These are phyloP conservation scores for Metschnikowia gruessii DNA, from an alignment of 805 yeast genomes.

Conservation along the genomic window DNA sequence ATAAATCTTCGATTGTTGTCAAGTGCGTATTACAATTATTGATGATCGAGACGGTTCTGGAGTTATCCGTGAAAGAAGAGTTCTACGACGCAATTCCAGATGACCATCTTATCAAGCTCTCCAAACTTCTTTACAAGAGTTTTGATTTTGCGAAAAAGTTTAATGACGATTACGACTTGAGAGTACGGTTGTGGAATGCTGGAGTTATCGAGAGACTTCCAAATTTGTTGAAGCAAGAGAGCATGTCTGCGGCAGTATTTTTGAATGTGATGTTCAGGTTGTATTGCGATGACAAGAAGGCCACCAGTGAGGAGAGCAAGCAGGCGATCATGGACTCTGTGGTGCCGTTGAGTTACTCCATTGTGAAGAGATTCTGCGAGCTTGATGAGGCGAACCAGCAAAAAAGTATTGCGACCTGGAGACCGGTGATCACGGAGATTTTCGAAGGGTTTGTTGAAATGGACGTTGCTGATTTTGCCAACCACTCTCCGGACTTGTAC, in stretches of 20 bases:
- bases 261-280: slow-evolving; percentile 76
- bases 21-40: slow-evolving; percentile 88
- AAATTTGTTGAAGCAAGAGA: slow-evolving; percentile 86
- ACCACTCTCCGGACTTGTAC: slow-evolving; percentile 59
- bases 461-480: slow-evolving; percentile 65
- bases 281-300: slow-evolving; percentile 62
- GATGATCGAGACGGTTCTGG: slow-evolving; percentile 83
- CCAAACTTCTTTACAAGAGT: slow-evolving; percentile 60
- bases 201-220: slow-evolving; percentile 93
- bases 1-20: slow-evolving; percentile 74
- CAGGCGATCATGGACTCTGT: slow-evolving; percentile 50
- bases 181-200: slow-evolving; percentile 87
- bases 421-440: slow-evolving; percentile 88
- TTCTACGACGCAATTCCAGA: slow-evolving; percentile 73
- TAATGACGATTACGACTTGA: slow-evolving; percentile 81
- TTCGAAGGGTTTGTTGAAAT: slow-evolving; percentile 77
- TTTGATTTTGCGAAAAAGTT: slow-evolving; percentile 82
- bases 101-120: slow-evolving; percentile 54
- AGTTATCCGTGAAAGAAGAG: slow-evolving; percentile 64
- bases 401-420: slow-evolving; percentile 80
- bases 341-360: slow-evolving; percentile 64
- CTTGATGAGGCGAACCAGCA: slow-evolving; percentile 77
- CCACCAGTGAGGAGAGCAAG: slow-evolving; percentile 45
- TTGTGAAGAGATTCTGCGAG: slow-evolving; percentile 65
- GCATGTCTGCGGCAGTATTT: slow-evolving; percentile 83